A percentile compares a stretch with the other conserved stretches of the same genome.
These are phyloP conservation scores for Botrytis medusae DNA, from an alignment of 2,329 filamentous ascomycete genomes.

Conservation along the genomic window DNA sequence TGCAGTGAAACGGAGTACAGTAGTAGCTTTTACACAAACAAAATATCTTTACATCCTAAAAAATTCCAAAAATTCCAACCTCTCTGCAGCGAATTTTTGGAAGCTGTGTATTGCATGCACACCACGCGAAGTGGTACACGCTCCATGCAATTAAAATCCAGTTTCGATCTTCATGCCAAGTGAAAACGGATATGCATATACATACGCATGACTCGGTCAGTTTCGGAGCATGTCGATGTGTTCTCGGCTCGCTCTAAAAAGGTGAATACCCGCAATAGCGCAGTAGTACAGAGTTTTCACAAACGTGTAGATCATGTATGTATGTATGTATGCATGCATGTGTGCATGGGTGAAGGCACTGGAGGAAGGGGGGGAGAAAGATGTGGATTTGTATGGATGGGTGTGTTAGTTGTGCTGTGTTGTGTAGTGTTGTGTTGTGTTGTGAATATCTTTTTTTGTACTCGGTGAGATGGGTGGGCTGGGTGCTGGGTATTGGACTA, in stretches of 20 bases:
- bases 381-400: not conserved
- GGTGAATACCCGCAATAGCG: not conserved
- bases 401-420: not conserved
- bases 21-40: not conserved
- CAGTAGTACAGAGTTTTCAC: not conserved
- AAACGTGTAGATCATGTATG: not conserved
- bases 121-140: not conserved
- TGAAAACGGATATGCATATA: not conserved
- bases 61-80: not conserved
- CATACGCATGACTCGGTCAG: not conserved
- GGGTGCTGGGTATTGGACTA: not conserved
- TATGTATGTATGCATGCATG: not conserved
- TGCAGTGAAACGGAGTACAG: not conserved
- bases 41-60: not conserved
- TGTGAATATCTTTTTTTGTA: not conserved
- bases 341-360: not conserved
- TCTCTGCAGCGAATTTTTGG: too few relatives aligned
- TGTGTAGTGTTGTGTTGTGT: not conserved
- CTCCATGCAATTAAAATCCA: not conserved
- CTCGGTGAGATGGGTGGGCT: not conserved
- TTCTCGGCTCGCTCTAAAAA: not conserved
- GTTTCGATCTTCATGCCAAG: slow-evolving; percentile 3
- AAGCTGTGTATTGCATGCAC: not conserved
- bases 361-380: not conserved
- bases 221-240: not conserved